phyloP scores from a whole-genome alignment of 805 yeast genomes.

The Metschnikowia hibisci region DNA sequence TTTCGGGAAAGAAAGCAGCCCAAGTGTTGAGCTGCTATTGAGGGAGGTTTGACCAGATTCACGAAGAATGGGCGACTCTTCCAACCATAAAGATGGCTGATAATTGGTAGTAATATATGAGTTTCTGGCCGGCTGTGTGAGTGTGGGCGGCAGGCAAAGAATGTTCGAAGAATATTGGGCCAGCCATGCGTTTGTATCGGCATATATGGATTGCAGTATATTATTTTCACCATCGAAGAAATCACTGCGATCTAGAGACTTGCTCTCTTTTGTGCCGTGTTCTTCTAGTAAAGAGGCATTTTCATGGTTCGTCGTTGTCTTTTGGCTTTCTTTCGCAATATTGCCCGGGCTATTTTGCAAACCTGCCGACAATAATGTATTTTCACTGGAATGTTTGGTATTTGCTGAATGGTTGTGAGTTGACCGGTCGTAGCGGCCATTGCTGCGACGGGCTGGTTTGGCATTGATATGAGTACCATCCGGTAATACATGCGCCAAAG shows the following conservation, averaged over 20 bases:
- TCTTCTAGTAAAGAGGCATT: not conserved
- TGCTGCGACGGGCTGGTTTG: slow-evolving; percentile 15
- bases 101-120: not conserved
- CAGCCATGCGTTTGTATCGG: slow-evolving; percentile 2
- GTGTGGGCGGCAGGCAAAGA: not conserved
- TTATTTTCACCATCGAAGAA: not conserved
- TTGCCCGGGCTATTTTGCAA: not conserved
- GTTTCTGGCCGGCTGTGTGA: not conserved
- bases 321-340: not conserved
- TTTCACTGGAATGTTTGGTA: not conserved
- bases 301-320: not conserved
- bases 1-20: slow-evolving; percentile 1
- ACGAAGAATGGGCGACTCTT: slow-evolving; percentile 1
- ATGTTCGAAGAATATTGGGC: not conserved
- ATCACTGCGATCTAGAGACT: not conserved
- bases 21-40: not conserved
- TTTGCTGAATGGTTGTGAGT: not conserved
- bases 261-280: not conserved
- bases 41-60: not conserved
- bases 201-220: not conserved
- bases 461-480: slow-evolving; percentile 82
- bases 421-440: slow-evolving; percentile 7
- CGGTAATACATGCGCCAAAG: slow-evolving; percentile 84
- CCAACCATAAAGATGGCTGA: not conserved
- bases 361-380: not conserved